Evolutionary conservation across 768 basidiomycete species (phyloP), one percentile per base, ranked within the genome.

Genomic region (Russula sp.): DNA sequence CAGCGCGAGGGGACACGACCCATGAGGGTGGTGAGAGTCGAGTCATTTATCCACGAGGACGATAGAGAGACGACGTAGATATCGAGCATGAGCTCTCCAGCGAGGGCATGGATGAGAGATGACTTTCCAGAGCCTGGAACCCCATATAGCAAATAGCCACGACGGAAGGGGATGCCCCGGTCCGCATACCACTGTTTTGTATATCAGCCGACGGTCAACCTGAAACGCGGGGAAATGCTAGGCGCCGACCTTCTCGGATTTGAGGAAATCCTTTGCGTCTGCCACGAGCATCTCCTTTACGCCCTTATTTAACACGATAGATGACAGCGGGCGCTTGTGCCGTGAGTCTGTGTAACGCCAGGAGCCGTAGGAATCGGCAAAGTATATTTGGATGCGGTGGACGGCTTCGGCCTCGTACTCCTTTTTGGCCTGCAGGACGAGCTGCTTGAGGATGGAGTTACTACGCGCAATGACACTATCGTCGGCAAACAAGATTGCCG

Each of bases 51-150:
- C 90, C 89, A 91, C 20, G 87, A 87, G 25, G 87, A 86, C 32
- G 87, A 90, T 54, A 94, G 76, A 20, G 92, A 92, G 52, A 95
- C 85, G 58, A 93, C 90, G 70, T 94, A 95, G 68, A 97, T 91
- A 77, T 94, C 90, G 48, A 97, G 85, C 76, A 86, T 84, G 64
- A 97, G 80, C 70, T 90, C 87, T 49, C 93, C 93, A 8, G 93
- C 93, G 34, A 94, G 83, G 14, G 92, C 83, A 65, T 93, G 90
- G 67, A 93, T 91, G 59, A 93, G 78, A 20, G 88, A 90, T 22
- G 86, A 87, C 76, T 94, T 94, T 50, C 91, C 91, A 32, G 87
- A 88, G 52, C 91, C 92, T 11, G 91, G 86, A 32, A 90, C 87
- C 65, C 90, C 89, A 67, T 92, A 85, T 25, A 93, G 78, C 54